Evolutionary conservation across 805 yeast genomes (phyloP).

Genomic region (Wickerhamomyces mucosus): DNA sequence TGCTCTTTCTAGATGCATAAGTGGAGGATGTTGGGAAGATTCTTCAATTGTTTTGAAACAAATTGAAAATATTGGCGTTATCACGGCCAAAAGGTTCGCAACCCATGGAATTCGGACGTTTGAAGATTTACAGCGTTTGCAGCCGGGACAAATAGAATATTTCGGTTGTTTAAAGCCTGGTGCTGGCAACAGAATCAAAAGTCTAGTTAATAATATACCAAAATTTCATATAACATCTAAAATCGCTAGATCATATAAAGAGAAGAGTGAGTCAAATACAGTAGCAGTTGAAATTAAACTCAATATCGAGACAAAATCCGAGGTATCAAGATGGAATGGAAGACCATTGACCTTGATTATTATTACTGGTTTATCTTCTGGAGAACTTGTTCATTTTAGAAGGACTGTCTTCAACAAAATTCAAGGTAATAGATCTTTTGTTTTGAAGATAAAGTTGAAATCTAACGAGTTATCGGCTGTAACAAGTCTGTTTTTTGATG

Average conservation of each 20-base stretch:
- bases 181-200: conserved; percentile 27
- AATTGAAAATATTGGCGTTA: conserved; percentile 35
- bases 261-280: conserved; percentile 5
- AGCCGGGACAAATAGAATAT: conserved; percentile 29
- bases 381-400: conserved; percentile 35
- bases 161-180: conserved; percentile 32
- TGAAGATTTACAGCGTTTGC: conserved; percentile 21
- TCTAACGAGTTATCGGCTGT: conserved; percentile 17
- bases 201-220: conserved; percentile 29
- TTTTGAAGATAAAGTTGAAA: conserved; percentile 15
- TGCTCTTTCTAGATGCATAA: conserved; percentile 29
- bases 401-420: conserved; percentile 24
- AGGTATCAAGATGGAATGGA: conserved; percentile 23
- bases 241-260: conserved; percentile 5
- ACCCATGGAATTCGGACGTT: conserved; percentile 26
- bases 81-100: conserved; percentile 28
- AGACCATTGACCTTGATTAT: conserved; percentile 24
- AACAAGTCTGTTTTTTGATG: conserved; percentile 28
- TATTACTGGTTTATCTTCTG: conserved; percentile 21
- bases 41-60: conserved; percentile 36
- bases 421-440: conserved; percentile 19
- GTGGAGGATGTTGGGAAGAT: conserved; percentile 43
- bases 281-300: conserved; percentile 19
- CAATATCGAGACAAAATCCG: conserved; percentile 7
- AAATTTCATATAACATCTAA: conserved; percentile 19